These are phyloP conservation scores for Aegle marmelos DNA, from an alignment of 345 rosid genomes.

Conservation along the genomic window DNA sequence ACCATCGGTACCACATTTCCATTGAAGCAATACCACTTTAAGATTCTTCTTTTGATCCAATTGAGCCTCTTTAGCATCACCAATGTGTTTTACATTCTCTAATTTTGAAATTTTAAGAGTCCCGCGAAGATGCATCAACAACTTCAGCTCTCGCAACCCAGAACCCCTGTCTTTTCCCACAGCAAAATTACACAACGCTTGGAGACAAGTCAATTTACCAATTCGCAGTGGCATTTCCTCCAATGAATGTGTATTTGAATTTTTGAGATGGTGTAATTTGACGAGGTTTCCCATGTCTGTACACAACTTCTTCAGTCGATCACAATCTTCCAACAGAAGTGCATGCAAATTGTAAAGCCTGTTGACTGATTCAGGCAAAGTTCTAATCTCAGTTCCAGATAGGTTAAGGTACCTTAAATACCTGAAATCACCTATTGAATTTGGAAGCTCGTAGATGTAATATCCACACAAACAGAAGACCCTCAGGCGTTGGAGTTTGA, in stretches of 20 bases:
- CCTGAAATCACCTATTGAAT: background rate
- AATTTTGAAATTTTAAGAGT: slow-evolving; percentile 1
- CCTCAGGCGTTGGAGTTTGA: background rate
- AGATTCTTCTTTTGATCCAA: background rate
- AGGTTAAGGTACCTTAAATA: slow-evolving; percentile 16
- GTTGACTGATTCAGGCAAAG: slow-evolving; percentile 13
- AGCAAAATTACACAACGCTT: background rate
- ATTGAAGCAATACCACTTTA: background rate
- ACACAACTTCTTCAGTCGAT: background rate
- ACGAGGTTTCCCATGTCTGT: background rate
- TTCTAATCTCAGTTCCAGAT: background rate
- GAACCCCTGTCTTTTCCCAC: background rate
- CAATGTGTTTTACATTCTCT: background rate
- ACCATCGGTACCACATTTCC: background rate
- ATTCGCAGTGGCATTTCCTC: background rate
- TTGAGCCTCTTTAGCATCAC: background rate
- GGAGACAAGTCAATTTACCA: background rate
- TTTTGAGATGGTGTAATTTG: background rate
- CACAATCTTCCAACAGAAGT: background rate
- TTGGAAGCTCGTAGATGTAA: background rate
- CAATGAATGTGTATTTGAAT: background rate
- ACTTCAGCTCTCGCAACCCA: background rate
- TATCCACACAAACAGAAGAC: background rate
- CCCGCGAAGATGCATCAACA: background rate
- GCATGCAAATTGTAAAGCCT: slow-evolving; percentile 16